A percentile compares a stretch with the other conserved stretches of the same genome.
phyloP scores from a whole-genome alignment of 1,139 yeast species.

The Magnusiomyces ingens region DNA sequence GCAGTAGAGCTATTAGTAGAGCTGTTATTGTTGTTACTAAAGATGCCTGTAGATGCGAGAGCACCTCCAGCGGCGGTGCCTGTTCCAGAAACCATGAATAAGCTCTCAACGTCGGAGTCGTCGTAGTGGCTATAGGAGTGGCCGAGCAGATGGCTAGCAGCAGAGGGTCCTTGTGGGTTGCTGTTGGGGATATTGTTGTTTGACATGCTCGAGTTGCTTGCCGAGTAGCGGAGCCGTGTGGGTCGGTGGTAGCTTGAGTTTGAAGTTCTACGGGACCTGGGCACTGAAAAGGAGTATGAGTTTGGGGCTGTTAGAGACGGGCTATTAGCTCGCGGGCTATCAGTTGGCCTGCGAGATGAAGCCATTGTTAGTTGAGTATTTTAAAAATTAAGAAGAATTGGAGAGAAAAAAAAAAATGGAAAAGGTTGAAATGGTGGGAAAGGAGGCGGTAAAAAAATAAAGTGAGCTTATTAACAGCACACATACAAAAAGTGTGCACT shows the following conservation, averaged over 20 bases:
- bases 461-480: too few species aligned
- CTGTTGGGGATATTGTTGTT: neutral
- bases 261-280: neutral
- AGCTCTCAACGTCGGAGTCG: neutral
- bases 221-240: neutral
- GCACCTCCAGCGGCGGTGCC: neutral
- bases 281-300: neutral
- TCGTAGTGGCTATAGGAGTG: neutral
- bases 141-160: neutral
- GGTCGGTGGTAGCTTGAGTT: neutral
- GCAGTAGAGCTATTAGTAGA: too few species aligned
- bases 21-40: too few species aligned
- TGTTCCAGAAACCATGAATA: neutral
- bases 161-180: neutral
- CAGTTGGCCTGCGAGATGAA: too few species aligned
- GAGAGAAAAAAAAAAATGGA: neutral
- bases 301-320: too few species aligned
- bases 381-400: too few species aligned
- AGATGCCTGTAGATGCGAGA: too few species aligned
- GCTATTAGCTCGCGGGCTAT: too few species aligned
- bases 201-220: neutral
- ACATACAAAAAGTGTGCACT: too few species aligned
- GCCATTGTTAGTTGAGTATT: too few species aligned
- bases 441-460: too few species aligned
- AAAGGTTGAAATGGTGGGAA: neutral